Base-by-base conservation (phyloP, 352 stramenopile species). In the Globisporangium sylvaticum region DNA sequence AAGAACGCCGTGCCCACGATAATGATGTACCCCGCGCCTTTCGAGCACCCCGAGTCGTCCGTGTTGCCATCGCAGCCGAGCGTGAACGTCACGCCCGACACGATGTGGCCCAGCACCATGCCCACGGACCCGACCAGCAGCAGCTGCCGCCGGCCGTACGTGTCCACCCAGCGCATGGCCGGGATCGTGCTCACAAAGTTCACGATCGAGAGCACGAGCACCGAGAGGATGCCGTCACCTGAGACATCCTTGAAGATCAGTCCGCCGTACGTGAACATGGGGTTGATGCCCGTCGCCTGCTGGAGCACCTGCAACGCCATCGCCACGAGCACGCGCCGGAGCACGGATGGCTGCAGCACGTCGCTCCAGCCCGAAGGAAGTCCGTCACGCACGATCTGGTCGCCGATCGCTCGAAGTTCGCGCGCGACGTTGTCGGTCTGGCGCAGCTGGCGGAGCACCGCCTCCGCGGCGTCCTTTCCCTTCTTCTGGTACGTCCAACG, bases 121-220 rank as follows among this genome's bases (percentile, higher is more conserved):
- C 78, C 74, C 3, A 81, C 73, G 7, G 57, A 75, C 8, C 74
- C 80, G 52, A 85, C 66, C 5, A 87, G 66, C 32, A 84, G 65
- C 55, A 87, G 14, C 39, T 62, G 42, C 31, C 74, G 81, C 58
- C 80, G 79, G 20, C 78, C 78, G 37, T 53, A 66, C 20, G 62
- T 79, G 65, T 85, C 75, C 32, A 86, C 77, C 77, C 73, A 83
- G 32, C 69, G 69, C 75, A 84, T 82, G 61, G 72, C 72, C 37
- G 77, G 77, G 37, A 84, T 80, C 15, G 77, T 84, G 25, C 59
- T 79, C 14, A 82, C 8, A 48, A 77, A 73, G 69, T 85, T 85
- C 39, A 85, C 66, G 22, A 66, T 71, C 14, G 74, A 72, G 42
- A 78, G 50, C 10, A 75, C 44, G 14, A 78, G 42, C 2, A 71